phyloP scores from a whole-genome alignment of 208 protist species.

The Trypanosoma caninum region DNA sequence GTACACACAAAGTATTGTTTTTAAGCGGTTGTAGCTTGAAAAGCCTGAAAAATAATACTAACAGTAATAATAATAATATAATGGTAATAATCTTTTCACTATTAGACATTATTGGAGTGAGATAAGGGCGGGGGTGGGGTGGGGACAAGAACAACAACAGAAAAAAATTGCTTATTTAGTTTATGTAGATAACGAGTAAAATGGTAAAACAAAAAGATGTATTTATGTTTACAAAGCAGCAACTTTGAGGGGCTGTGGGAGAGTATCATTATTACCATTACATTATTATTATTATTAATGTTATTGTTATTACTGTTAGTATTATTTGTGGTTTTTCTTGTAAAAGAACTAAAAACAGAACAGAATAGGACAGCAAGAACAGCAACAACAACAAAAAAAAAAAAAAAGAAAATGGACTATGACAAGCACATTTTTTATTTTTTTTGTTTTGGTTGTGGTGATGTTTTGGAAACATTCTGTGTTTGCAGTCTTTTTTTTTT shows the following conservation, averaged over 20 bases:
- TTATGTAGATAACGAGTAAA: constrained; percentile 3
- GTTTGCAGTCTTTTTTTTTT: too few relatives aligned
- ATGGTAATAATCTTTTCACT: too few relatives aligned
- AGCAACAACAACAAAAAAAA: too few relatives aligned
- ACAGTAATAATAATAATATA: neutral
- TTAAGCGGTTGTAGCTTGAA: constrained; percentile 76
- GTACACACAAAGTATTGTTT: constrained; percentile 89
- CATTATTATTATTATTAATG: neutral
- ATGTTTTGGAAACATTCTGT: too few relatives aligned
- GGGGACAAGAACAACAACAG: neutral
- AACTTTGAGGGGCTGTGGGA: neutral
- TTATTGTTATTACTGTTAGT: too few relatives aligned
- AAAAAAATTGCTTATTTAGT: constrained; percentile 10
- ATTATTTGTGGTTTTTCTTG: too few relatives aligned
- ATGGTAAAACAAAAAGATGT: neutral
- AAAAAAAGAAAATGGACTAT: too few relatives aligned
- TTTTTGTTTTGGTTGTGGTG: neutral
- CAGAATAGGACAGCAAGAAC: too few relatives aligned
- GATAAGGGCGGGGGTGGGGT: neutral
- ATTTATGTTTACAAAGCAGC: too few relatives aligned
- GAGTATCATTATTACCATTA: neutral
- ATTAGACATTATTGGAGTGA: too few relatives aligned
- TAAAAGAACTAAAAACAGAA: too few relatives aligned
- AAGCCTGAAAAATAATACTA: neutral
- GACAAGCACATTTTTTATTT: constrained; percentile 4